Conservation (phyloP, 805 yeast species). For the Tetrapisispora pingtungensis region DNA sequence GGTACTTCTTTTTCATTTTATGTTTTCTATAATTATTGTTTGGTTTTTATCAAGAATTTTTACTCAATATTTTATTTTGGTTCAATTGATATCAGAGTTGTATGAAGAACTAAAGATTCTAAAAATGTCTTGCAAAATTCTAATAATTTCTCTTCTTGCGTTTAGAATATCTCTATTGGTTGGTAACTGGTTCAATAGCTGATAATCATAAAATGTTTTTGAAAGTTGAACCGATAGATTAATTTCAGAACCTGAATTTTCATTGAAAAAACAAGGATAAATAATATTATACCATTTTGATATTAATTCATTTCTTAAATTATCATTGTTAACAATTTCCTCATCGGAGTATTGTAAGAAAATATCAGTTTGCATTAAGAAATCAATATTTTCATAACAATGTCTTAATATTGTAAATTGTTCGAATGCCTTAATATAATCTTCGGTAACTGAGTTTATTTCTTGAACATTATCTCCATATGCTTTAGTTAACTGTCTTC, state of each 20-base stretch:
- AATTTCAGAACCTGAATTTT: slow-evolving; percentile 24
- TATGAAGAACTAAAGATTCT: slow-evolving; percentile 10
- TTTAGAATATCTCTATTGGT: slow-evolving; percentile 10
- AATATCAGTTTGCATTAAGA: slow-evolving; percentile 9
- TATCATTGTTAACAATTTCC: slow-evolving; percentile 4
- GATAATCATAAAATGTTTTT: slow-evolving; percentile 15
- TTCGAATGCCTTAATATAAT: slow-evolving; percentile 8
- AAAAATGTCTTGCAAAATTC: slow-evolving; percentile 22
- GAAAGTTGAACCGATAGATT: slow-evolving; percentile 22
- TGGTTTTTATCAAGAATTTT: background rate
- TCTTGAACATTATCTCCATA: background rate
- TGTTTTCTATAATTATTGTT: background rate
- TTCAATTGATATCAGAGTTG: background rate
- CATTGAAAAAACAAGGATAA: slow-evolving; percentile 17
- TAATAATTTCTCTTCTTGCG: slow-evolving; percentile 20
- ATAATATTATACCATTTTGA: slow-evolving; percentile 17
- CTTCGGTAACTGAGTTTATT: background rate
- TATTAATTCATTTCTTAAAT: slow-evolving; percentile 2
- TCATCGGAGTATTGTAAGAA: background rate
- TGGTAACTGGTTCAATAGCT: slow-evolving; percentile 10
- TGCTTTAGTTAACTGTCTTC: background rate
- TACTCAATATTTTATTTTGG: background rate
- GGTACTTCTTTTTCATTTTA: background rate
- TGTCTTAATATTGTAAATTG: slow-evolving; percentile 18
- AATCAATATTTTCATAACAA: slow-evolving; percentile 27